Conservation (phyloP, 2,329 filamentous ascomycete species). For the Helicocarpus griseus region DNA sequence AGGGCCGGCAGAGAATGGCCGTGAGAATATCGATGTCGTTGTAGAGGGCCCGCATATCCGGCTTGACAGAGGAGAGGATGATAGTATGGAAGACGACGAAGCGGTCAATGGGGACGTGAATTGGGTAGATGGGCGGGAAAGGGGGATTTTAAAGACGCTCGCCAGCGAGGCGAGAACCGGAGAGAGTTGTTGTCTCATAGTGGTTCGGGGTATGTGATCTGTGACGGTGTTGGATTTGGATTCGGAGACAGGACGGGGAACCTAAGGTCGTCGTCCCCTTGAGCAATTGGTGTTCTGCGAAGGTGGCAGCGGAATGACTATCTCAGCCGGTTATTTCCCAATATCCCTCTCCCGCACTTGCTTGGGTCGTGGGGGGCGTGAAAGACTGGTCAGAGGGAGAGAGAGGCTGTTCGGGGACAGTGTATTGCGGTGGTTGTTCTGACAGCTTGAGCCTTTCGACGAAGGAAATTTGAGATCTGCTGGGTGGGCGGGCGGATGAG, state of each 20-base stretch:
- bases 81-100: slow-evolving; percentile 8
- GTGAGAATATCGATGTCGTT: slow-evolving; percentile 13
- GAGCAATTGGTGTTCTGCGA: too few species aligned
- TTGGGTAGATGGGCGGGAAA: slow-evolving; percentile 23
- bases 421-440: not conserved
- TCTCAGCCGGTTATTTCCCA: not conserved
- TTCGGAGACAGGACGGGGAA: not conserved
- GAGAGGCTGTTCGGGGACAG: too few species aligned
- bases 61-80: slow-evolving; percentile 18
- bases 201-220: not conserved
- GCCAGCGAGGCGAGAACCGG: slow-evolving; percentile 36
- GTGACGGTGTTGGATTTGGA: not conserved
- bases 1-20: slow-evolving; percentile 32
- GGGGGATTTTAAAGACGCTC: slow-evolving; percentile 35
- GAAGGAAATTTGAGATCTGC: not conserved
- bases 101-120: slow-evolving; percentile 7
- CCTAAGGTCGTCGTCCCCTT: too few species aligned
- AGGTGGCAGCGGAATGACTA: not conserved
- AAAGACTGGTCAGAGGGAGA: too few species aligned
- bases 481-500: not conserved
- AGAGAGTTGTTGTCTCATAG: slow-evolving; percentile 20
- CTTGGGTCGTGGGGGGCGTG: not conserved
- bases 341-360: not conserved
- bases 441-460: not conserved
- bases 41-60: slow-evolving; percentile 13